A percentile compares a stretch with the other conserved stretches of the same genome.
These are phyloP conservation scores for Coemansia sp. DNA, from an alignment of 192 early-diverging fungal species.

Conservation along the genomic window DNA sequence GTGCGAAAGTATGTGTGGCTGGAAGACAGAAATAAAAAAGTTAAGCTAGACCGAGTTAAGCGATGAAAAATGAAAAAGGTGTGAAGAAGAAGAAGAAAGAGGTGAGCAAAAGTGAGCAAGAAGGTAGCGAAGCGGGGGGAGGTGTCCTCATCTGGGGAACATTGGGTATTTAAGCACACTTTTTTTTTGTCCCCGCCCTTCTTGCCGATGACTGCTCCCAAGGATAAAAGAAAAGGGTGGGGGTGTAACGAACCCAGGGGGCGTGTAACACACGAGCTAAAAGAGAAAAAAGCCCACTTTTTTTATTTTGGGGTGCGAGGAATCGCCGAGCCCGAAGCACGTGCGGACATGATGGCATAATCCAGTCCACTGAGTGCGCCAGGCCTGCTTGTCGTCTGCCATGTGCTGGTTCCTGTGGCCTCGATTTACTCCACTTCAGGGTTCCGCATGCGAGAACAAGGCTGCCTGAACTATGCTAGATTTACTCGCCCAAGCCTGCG, in stretches of 20 bases:
- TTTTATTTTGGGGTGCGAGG: constrained; percentile 6
- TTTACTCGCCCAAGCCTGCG: neutral
- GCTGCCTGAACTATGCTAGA: neutral
- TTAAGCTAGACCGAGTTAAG: neutral
- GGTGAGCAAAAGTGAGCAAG: constrained; percentile 10
- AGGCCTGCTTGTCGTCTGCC: neutral
- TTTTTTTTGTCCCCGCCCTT: constrained; percentile 9
- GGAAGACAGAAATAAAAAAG: neutral
- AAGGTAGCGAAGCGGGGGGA: constrained; percentile 3
- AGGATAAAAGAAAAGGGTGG: neutral
- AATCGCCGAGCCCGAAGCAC: constrained; percentile 11
- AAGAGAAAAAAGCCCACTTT: neutral
- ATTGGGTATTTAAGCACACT: constrained; percentile 13
- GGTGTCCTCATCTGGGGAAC: constrained; percentile 9
- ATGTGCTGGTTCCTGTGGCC: constrained; percentile 6
- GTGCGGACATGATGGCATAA: constrained; percentile 6
- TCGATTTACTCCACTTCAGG: neutral
- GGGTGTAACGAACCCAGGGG: constrained; percentile 1
- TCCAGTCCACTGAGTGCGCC: neutral
- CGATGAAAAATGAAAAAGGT: constrained; percentile 8
- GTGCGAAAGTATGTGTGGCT: neutral
- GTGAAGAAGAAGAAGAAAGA: neutral
- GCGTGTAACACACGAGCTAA: constrained; percentile 2
- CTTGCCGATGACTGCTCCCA: constrained; percentile 13
- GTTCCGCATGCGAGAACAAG: neutral